Conservation (phyloP, 2,329 filamentous ascomycete genomes). For the Ploettnerulaceae sp. region DNA sequence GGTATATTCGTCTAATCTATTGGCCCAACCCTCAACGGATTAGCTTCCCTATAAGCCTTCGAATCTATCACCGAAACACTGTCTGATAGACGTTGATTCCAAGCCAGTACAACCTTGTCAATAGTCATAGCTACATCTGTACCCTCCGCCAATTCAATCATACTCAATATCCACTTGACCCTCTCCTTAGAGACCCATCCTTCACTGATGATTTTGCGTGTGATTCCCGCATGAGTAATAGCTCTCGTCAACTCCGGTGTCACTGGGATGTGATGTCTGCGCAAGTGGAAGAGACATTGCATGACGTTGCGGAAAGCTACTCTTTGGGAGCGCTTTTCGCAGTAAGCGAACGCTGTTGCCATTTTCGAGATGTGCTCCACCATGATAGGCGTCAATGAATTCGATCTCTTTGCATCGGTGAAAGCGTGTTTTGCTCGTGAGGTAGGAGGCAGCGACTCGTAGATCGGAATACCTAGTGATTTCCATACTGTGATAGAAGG, state of each 20-base stretch:
- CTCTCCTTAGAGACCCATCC: constrained; percentile 21
- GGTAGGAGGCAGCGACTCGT: constrained; percentile 1
- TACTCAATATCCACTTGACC: constrained; percentile 22
- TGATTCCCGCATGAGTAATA: constrained; percentile 23
- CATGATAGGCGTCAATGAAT: constrained; percentile 13
- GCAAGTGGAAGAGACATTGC: constrained; percentile 27
- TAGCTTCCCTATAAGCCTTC: constrained; percentile 2
- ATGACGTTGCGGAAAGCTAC: constrained; percentile 28
- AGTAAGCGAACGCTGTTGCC: constrained; percentile 28
- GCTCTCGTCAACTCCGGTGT: constrained; percentile 22
- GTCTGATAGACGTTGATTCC: constrained; percentile 13
- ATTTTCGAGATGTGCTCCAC: constrained; percentile 25
- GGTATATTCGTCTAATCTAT: constrained; percentile 16
- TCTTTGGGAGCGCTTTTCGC: constrained; percentile 11
- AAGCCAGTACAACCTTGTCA: constrained; percentile 17
- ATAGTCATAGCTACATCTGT: constrained; percentile 24
- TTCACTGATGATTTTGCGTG: constrained; percentile 18
- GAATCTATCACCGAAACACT: not conserved
- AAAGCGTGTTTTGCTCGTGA: constrained; percentile 1
- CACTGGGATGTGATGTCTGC: constrained; percentile 19
- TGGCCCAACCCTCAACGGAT: constrained; percentile 15
- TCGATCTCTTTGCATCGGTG: not conserved
- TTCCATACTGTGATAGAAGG: constrained; percentile 21
- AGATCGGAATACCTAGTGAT: constrained; percentile 20
- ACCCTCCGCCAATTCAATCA: constrained; percentile 26